These are phyloP conservation scores for Colletotrichum theobromicola DNA, from an alignment of 2,329 filamentous ascomycete genomes.

Conservation along the genomic window DNA sequence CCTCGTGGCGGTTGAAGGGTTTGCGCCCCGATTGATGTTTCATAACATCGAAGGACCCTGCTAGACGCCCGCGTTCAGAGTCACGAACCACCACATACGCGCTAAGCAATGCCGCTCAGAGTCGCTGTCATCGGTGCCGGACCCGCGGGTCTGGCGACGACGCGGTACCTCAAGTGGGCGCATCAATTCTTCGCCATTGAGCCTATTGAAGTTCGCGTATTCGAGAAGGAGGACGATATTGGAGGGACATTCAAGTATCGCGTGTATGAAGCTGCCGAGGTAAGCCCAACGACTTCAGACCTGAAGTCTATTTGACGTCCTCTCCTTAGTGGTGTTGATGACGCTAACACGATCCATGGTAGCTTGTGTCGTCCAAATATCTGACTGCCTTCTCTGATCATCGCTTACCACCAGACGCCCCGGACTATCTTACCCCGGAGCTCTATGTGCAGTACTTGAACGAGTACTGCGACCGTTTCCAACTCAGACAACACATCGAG, in stretches of 20 bases:
- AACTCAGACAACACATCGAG: slow-evolving; percentile 41
- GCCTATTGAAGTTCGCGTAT: slow-evolving; percentile 47
- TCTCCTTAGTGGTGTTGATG: neutral
- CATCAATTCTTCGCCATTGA: slow-evolving; percentile 41
- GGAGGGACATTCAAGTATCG: slow-evolving; percentile 54
- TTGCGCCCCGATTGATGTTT: neutral
- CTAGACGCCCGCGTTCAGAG: neutral
- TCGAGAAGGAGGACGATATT: slow-evolving; percentile 48
- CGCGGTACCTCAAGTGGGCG: slow-evolving; percentile 45
- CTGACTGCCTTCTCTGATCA: slow-evolving; percentile 57
- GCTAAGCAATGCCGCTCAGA: slow-evolving; percentile 12
- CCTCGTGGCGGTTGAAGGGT: neutral
- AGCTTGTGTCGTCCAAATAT: slow-evolving; percentile 53
- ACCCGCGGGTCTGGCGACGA: slow-evolving; percentile 46
- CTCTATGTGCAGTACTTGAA: slow-evolving; percentile 48
- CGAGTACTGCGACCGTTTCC: slow-evolving; percentile 43
- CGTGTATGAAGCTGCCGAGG: slow-evolving; percentile 52
- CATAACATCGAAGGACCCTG: slow-evolving; percentile 9
- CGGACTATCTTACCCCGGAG: slow-evolving; percentile 48
- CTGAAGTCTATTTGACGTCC: neutral
- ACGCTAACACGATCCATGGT: neutral
- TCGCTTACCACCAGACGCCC: slow-evolving; percentile 42
- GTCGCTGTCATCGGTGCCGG: slow-evolving; percentile 51
- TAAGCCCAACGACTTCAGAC: neutral
- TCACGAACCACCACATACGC: neutral